Conservation (phyloP, 345 rosid genomes). For the Adansonia digitata region DNA sequence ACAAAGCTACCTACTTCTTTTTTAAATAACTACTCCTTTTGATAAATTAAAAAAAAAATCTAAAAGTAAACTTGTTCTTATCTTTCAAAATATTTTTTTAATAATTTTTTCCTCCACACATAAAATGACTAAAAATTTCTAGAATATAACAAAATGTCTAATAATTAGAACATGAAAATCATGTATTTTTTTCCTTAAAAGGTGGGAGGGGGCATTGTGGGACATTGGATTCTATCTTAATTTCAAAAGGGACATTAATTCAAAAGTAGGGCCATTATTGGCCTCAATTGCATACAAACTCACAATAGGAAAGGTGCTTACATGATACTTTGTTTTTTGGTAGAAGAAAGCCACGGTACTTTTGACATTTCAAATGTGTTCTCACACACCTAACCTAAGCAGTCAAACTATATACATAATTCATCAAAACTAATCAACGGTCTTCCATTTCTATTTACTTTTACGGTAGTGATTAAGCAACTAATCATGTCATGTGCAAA, state of each 20-base stretch:
- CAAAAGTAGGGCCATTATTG: constrained; percentile 23
- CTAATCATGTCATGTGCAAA: not conserved
- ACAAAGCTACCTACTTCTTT: too few species aligned
- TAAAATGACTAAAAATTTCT: too few species aligned
- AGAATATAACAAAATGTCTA: not conserved
- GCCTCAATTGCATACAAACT: not conserved
- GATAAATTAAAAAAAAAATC: too few species aligned
- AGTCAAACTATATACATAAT: not conserved
- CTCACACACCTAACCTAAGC: not conserved
- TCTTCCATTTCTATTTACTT: not conserved
- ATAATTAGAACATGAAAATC: not conserved
- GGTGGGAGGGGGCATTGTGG: not conserved
- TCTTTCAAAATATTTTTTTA: too few species aligned
- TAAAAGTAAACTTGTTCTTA: too few species aligned
- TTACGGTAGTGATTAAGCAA: not conserved
- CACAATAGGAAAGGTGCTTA: not conserved
- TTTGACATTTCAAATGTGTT: not conserved
- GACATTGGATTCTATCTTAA: constrained; percentile 30
- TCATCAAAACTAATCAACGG: not conserved
- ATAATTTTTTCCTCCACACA: too few species aligned
- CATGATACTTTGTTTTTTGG: not conserved
- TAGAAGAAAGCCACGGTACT: not conserved
- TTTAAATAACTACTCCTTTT: too few species aligned
- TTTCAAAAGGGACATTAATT: constrained; percentile 14
- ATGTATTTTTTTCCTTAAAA: not conserved